phyloP scores from a whole-genome alignment of 2,329 filamentous ascomycete genomes.

The Sclerotinia borealis region DNA sequence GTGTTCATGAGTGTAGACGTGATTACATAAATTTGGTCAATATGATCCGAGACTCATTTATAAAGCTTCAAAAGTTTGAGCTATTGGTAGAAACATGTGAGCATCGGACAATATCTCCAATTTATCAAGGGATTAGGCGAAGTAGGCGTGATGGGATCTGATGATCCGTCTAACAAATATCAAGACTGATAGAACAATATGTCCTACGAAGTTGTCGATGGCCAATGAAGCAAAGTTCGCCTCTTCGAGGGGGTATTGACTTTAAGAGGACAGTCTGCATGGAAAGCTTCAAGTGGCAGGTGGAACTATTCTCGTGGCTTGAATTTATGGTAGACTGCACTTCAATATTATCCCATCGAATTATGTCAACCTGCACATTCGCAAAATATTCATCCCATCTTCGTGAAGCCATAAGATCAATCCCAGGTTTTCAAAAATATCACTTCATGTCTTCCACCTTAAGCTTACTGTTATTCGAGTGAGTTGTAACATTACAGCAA shows the following conservation, averaged over 20 bases:
- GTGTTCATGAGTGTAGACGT: background rate
- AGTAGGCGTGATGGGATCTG: background rate
- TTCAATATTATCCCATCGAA: background rate
- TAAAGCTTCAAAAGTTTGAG: background rate
- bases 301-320: background rate
- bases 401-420: background rate
- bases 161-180: background rate
- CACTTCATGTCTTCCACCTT: background rate
- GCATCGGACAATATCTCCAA: background rate
- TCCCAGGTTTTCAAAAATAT: background rate
- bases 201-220: background rate
- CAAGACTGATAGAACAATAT: background rate
- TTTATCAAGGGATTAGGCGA: too few relatives aligned
- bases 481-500: too few relatives aligned
- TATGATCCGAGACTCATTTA: background rate
- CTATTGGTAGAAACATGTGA: background rate
- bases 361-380: background rate
- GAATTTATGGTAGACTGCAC: too few relatives aligned
- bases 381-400: background rate
- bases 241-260: background rate
- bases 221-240: background rate
- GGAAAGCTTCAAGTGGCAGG: too few relatives aligned
- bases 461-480: accelerated
- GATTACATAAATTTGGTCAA: background rate
- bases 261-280: background rate